Percentiles rank a stretch among this genome's conserved stretches.
phyloP scores from a whole-genome alignment of 1,284 basidiomycete genomes.

The Rhodotorula sp. region DNA sequence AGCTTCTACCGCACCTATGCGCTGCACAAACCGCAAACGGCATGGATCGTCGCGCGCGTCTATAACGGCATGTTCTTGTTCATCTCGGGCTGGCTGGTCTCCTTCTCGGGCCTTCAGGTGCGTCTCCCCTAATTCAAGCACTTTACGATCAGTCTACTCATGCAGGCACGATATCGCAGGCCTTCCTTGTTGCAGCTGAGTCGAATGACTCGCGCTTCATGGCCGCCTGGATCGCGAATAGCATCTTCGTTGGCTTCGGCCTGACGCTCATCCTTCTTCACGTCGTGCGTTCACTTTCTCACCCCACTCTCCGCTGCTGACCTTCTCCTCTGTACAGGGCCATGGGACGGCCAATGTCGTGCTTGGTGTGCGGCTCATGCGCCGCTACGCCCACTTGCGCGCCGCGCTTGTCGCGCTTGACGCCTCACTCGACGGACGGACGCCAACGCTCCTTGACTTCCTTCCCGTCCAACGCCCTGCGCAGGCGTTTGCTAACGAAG shows the following conservation, averaged over 20 bases:
- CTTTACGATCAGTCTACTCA: background rate
- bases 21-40: background rate
- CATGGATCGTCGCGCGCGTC: background rate
- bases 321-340: background rate
- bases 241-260: background rate
- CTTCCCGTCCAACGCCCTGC: background rate
- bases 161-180: background rate
- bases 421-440: background rate
- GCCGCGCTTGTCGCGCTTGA: background rate
- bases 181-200: constrained; percentile 9
- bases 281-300: background rate
- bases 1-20: background rate
- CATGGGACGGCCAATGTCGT: background rate
- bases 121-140: background rate
- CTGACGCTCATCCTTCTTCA: background rate
- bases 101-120: background rate
- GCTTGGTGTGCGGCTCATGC: background rate
- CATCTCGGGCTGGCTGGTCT: constrained; percentile 4
- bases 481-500: background rate
- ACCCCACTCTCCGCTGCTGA: background rate
- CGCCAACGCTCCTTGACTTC: background rate
- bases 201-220: background rate
- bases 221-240: background rate
- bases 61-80: background rate
- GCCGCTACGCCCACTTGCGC: background rate